Evolutionary conservation across 805 yeast species (phyloP), one percentile per base, ranked within the genome.

Genomic region (Ogataea angusta): DNA sequence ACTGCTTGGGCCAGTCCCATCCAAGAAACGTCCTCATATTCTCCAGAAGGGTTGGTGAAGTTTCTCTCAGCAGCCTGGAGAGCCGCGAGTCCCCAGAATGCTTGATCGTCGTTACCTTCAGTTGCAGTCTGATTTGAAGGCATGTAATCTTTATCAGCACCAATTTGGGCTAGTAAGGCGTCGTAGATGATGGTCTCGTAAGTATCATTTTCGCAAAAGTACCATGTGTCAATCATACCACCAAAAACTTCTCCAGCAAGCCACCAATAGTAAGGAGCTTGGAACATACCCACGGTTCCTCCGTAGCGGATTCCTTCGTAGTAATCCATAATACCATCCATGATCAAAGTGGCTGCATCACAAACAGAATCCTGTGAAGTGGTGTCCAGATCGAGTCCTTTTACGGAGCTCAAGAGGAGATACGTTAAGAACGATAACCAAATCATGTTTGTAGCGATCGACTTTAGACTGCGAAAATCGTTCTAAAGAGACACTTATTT

Each of bases 91-190:
- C 95, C 96, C 96, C 96, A 87, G 58, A 88, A 84, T 0, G 86
- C 95, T 65, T 87, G 96, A 70, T 87, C 96, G 70, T 87, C 96
- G 58, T 87, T 87, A 63, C 96, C 96, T 63, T 87, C 95, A 2
- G 93, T 80, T 7, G 82, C 73, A 9, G 88, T 74, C 60, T 87
- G 95, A 66, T 86, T 87, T 31, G 80, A 63, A 2, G 96, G 96
- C 53, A 86, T 73, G 62, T 82, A 88, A 62, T 85, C 82, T 59
- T 72, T 61, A 56, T 75, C 70, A 9, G 70, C 64, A 48, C 87
- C 87, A 16, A 71, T 77, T 63, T 87, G 96, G 54, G 72, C 75
- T 41, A 73, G 60, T 51, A 87, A 55, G 12, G 93, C 88, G 10
- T 71, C 67, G 53, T 74, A 74, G 43, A 88, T 68, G 13, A 75